Evolutionary conservation across 2,329 filamentous ascomycete genomes (phyloP).

Genomic region (Diplodia sapinea): DNA sequence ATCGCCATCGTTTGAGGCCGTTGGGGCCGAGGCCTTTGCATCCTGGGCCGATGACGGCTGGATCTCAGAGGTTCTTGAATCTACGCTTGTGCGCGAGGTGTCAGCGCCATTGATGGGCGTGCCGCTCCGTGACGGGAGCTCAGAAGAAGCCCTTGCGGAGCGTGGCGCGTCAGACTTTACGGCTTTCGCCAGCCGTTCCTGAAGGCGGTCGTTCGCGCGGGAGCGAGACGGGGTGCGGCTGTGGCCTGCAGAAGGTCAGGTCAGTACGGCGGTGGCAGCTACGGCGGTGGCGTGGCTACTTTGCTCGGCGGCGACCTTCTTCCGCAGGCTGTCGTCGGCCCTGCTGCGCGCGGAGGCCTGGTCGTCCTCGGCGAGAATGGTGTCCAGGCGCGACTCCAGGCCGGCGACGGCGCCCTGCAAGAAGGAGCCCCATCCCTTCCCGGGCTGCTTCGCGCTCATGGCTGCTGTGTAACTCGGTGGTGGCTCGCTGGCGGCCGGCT

Average conservation of each 20-base stretch:
- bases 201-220: conserved; percentile 78
- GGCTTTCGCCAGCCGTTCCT: conserved; percentile 87
- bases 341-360: conserved; percentile 55
- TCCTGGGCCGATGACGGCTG: conserved; percentile 29
- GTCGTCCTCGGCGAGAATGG: conserved; percentile 82
- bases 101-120: conserved; percentile 56
- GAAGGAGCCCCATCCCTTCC: conserved; percentile 58
- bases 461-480: conserved; percentile 28
- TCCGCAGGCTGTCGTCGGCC: conserved; percentile 46
- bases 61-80: conserved; percentile 48
- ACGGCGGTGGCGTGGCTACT: conserved; percentile 35
- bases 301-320: conserved; percentile 42
- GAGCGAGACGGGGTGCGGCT: conserved; percentile 68
- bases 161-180: conserved; percentile 68
- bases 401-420: conserved; percentile 90
- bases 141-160: conserved; percentile 56
- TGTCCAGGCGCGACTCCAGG: conserved; percentile 91
- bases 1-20: not conserved
- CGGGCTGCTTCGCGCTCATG: conserved; percentile 38
- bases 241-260: conserved; percentile 48
- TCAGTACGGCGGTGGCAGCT: conserved; percentile 36
- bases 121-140: conserved; percentile 58
- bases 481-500: not conserved
- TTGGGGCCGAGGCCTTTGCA: not conserved
- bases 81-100: conserved; percentile 53